These are phyloP conservation scores for Suhomyces kilbournensis DNA, from an alignment of 805 yeast species.

Conservation along the genomic window DNA sequence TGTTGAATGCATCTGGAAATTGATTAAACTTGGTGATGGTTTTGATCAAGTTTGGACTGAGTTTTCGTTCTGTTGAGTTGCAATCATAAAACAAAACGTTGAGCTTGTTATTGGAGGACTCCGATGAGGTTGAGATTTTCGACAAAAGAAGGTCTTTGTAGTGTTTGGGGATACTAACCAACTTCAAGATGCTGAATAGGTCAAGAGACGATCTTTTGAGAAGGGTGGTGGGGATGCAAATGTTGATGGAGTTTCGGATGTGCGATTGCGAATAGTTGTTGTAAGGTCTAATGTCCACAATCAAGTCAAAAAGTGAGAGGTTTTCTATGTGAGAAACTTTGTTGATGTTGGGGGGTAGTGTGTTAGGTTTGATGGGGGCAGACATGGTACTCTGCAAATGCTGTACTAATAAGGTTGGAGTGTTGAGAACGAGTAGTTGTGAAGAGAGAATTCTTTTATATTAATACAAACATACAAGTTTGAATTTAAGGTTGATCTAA, in stretches of 20 bases:
- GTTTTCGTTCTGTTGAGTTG: constrained; percentile 16
- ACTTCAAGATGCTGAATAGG: constrained; percentile 29
- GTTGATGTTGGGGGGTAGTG: constrained; percentile 5
- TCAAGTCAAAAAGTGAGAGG: constrained; percentile 13
- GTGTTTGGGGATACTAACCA: constrained; percentile 24
- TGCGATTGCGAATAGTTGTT: constrained; percentile 31
- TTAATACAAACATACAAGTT: neutral
- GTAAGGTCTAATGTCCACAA: constrained; percentile 41
- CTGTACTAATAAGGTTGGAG: neutral
- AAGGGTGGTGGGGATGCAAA: constrained; percentile 45
- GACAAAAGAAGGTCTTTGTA: constrained; percentile 17
- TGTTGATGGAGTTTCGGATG: constrained; percentile 30
- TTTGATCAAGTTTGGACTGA: constrained; percentile 31
- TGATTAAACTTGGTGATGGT: constrained; percentile 29
- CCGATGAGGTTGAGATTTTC: constrained; percentile 3
- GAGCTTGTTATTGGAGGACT: constrained; percentile 7
- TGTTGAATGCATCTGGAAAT: constrained; percentile 17
- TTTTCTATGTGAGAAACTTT: constrained; percentile 6
- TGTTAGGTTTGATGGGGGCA: neutral
- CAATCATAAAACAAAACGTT: constrained; percentile 35
- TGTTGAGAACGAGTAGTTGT: neutral
- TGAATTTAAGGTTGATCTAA: neutral
- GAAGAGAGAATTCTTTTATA: neutral
- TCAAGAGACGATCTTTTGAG: constrained; percentile 37
- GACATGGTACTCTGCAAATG: neutral